phyloP scores from a whole-genome alignment of 2,329 filamentous ascomycete species.

The Colletotrichum brevisporum region DNA sequence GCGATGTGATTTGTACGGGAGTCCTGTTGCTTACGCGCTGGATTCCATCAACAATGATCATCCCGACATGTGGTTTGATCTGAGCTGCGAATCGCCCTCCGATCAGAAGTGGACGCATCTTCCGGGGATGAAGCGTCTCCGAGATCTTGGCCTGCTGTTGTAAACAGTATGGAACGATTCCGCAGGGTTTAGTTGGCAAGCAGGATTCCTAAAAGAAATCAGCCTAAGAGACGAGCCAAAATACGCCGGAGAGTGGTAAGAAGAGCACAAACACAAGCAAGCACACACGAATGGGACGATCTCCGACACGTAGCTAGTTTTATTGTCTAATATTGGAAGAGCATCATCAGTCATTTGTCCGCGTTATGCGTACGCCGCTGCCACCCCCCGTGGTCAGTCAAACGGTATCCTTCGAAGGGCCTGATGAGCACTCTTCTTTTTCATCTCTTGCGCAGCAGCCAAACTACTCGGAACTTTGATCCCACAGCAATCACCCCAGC shows the following conservation, averaged over 20 bases:
- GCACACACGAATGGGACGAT: too few species aligned
- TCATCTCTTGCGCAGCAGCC: conserved; percentile 90
- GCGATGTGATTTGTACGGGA: conserved; percentile 54
- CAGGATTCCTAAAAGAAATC: too few species aligned
- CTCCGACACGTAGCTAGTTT: neutral
- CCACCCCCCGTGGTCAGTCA: conserved; percentile 65
- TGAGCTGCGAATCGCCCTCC: conserved; percentile 53
- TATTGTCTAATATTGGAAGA: conserved; percentile 11
- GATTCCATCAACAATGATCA: conserved; percentile 47
- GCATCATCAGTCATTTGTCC: neutral
- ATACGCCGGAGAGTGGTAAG: too few species aligned
- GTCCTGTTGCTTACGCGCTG: conserved; percentile 48
- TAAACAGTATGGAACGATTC: neutral
- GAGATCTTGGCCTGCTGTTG: conserved; percentile 27
- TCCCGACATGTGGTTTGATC: conserved; percentile 53
- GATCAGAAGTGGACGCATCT: conserved; percentile 43
- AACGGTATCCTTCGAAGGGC: conserved; percentile 83
- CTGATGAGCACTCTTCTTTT: conserved; percentile 76
- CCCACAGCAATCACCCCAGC: conserved; percentile 97
- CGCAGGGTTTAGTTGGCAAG: neutral
- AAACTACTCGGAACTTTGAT: conserved; percentile 97
- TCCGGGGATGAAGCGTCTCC: conserved; percentile 32
- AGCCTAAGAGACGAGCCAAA: too few species aligned
- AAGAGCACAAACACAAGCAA: too few species aligned
- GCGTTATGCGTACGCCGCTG: neutral